Conservation (phyloP, 768 basidiomycete species). For the Mycena maculata region DNA sequence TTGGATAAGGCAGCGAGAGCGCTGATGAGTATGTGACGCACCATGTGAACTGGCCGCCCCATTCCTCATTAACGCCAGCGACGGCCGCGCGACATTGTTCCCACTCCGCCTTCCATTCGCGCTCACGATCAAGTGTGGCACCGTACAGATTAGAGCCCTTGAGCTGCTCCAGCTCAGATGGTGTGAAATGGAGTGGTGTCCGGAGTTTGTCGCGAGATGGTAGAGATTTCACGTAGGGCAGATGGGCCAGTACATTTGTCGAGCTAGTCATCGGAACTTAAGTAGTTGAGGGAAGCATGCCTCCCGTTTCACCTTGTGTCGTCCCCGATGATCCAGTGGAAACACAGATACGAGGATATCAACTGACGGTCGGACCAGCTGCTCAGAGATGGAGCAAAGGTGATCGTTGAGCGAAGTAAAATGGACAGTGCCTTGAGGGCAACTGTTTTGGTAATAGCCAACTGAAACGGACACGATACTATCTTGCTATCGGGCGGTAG, state of each 20-base stretch:
- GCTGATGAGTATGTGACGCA: constrained; percentile 47
- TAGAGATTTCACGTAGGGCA: constrained; percentile 74
- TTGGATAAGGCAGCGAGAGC: constrained; percentile 5
- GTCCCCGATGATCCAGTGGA: constrained; percentile 66
- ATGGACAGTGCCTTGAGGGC: constrained; percentile 57
- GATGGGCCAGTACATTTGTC: constrained; percentile 51
- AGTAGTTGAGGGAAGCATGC: not conserved
- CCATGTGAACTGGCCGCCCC: constrained; percentile 75
- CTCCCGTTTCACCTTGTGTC: constrained; percentile 47
- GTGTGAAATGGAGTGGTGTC: constrained; percentile 81
- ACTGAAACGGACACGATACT: constrained; percentile 74
- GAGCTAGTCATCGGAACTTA: constrained; percentile 15
- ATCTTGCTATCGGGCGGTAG: constrained; percentile 64
- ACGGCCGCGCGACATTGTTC: constrained; percentile 59
- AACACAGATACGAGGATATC: constrained; percentile 72
- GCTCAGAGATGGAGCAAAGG: constrained; percentile 34
- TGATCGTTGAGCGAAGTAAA: constrained; percentile 47
- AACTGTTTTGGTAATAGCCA: constrained; percentile 69
- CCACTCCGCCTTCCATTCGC: constrained; percentile 75
- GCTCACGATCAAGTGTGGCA: constrained; percentile 73
- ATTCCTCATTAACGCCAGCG: constrained; percentile 46
- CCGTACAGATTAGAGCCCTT: constrained; percentile 85
- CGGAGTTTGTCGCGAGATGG: constrained; percentile 67
- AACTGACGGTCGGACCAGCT: constrained; percentile 73
- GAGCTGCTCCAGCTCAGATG: constrained; percentile 71